Evolutionary conservation across 495 filamentous ascomycete genomes (phyloP), one percentile per base, ranked within the genome.

Genomic region (Immersiella caudata): DNA sequence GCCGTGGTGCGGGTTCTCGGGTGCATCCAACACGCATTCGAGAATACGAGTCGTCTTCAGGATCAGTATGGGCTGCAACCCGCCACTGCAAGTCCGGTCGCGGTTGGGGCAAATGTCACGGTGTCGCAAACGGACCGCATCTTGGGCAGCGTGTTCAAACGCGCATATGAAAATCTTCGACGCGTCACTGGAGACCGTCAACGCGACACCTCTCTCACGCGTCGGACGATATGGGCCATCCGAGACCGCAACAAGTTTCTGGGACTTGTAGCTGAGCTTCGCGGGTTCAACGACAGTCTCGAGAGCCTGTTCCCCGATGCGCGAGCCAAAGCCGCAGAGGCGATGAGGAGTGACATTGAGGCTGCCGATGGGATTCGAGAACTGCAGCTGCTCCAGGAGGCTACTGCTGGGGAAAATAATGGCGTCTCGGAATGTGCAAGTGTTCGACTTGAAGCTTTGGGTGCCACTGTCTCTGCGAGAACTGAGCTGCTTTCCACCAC

Each of bases 271-370:
- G 56, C 56, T 12, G 56, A 59, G 26, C 56, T 59, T 25, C 27
- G 56, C 16, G 56, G 22, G 0, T 59, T 59, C n/a, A 59, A 59
- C 24, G 56, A 59, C 26, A 59, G 56, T n/a, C 16, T 59, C 5
- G 56, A 59, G 56, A 59, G 56, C 27, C 27, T 59, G 56, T 59
- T 59, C 12, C 56, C 56, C 6, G 56, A 59, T 12, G 56, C 56
- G 56, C 56, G 16, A 18, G 27, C 27, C 12, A 20, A 21, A 14
- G 27, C 29, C 1, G 56, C 56, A 0, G 25, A 35, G 16, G 56
- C 56, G 27, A 59, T 59, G 56, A 27, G 56, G 18, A 33, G 16
- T 12, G 56, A 59, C 27, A 59, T 59, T 33, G 56, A 59, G 25
- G 56, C 56, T 27, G 56, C 56, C 1, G 56, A 59, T 22, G 56